These are phyloP conservation scores for Ampelomyces quisqualis DNA, from an alignment of 2,329 filamentous ascomycete genomes.

Conservation along the genomic window DNA sequence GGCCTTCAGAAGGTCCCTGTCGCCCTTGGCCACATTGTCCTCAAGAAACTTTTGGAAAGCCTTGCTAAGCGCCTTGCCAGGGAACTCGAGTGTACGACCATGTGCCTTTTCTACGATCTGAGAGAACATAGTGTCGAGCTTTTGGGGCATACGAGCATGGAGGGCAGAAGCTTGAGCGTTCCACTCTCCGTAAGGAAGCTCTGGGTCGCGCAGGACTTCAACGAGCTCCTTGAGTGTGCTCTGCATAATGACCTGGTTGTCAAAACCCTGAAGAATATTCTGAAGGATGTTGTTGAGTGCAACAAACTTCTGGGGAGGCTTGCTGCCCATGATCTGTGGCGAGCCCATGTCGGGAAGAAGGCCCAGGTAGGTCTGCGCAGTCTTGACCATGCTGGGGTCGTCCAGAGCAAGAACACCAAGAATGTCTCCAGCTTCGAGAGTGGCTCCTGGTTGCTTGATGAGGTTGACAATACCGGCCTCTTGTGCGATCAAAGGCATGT, in stretches of 20 bases:
- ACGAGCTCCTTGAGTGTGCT: constrained; percentile 82
- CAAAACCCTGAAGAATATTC: constrained; percentile 90
- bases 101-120: constrained; percentile 84
- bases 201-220: constrained; percentile 83
- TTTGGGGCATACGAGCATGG: constrained; percentile 96
- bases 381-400: constrained; percentile 94
- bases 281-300: constrained; percentile 74
- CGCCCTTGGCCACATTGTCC: constrained; percentile 72
- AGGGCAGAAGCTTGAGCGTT: constrained; percentile 92
- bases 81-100: constrained; percentile 80
- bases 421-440: constrained; percentile 95
- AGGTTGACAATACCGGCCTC: constrained; percentile 96
- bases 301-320: constrained; percentile 84
- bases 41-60: constrained; percentile 85
- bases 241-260: constrained; percentile 96
- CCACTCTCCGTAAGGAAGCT: constrained; percentile 96
- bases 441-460: constrained; percentile 98
- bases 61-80: constrained; percentile 82
- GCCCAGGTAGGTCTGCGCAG: constrained; percentile 88
- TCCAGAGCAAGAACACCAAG: constrained; percentile 95
- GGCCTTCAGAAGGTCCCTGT: constrained; percentile 71
- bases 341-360: constrained; percentile 84
- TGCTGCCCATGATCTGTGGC: constrained; percentile 83
- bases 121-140: constrained; percentile 77
- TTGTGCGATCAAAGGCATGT: constrained; percentile 94